Evolutionary conservation across 768 basidiomycete species (phyloP), one percentile per base, ranked within the genome.

Genomic region (Termitomyces sp.): DNA sequence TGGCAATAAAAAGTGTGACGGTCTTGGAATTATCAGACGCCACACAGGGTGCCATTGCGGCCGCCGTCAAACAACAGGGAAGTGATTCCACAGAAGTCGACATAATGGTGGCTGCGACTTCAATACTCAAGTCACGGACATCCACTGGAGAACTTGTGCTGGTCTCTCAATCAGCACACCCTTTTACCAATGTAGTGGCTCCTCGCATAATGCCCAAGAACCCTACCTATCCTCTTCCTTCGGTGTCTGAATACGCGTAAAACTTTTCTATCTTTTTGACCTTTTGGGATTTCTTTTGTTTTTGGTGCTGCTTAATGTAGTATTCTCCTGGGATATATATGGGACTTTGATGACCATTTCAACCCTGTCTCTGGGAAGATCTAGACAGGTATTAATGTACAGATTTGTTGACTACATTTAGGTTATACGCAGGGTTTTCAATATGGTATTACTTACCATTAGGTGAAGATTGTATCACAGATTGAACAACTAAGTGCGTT

Each of bases 41-140:
- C 51, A 80, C 80, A 40, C 77, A 80, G 57, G 76, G 74, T 55
- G 90, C 89, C 19, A 89, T 93, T 57, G 91, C 89, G 34, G 82
- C 85, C 65, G 90, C 90, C 38, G 89, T 93, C 38, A 87, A 86
- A 64, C 81, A 85, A 66, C 83, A 83, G 40, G 87, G 88, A 30
- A 81, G 83, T 15, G 68, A 79, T 41, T 87, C 87, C 35, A 88
- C 83, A 52, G 90, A 90, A 63, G 85, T 92, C 50, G 88, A 91
- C 62, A 88, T 91, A 60, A 77, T 91, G 63, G 83, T 87, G 63
- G 84, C 88, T 3, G 88, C 89, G 40, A 76, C 76, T 32, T 75
- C 75, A 11, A 77, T 80, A 54, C 68, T 80, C 24, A 77, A 74
- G 63, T 70, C 74, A 30, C 71, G 74, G 54, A 71, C 73, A 49